These are phyloP conservation scores for Tinospora cordifolia DNA, from an alignment of 164 flowering plant genomes.

Conservation along the genomic window DNA sequence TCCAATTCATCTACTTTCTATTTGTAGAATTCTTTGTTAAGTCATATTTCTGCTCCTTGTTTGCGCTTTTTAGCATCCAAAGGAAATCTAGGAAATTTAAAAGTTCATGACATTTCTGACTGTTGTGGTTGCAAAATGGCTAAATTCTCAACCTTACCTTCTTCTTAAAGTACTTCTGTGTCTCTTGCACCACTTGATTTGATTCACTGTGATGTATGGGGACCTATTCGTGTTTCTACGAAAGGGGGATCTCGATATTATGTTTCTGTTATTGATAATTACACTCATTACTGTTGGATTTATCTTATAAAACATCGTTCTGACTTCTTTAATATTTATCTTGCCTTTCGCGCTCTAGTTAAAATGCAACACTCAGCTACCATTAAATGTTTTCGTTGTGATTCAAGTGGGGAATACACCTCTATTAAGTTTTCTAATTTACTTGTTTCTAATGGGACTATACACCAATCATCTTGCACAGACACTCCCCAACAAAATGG, in stretches of 20 bases:
- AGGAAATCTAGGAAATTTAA: no score
- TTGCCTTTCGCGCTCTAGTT: background rate
- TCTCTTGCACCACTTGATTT: no score
- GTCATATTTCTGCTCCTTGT: background rate
- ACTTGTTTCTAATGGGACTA: background rate
- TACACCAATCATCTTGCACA: background rate
- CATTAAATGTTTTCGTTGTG: background rate
- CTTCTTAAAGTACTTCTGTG: background rate
- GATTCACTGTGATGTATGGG: no score
- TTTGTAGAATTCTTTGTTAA: background rate
- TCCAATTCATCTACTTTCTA: background rate
- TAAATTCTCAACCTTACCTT: no score
- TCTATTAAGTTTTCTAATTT: no score
- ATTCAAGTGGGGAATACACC: background rate
- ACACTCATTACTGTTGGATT: no score
- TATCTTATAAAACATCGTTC: background rate
- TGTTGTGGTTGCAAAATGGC: background rate
- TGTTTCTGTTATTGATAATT: no score
- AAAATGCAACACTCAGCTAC: no score
- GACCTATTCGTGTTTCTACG: no score
- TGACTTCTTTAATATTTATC: background rate
- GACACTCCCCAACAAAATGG: background rate
- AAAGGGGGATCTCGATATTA: no score
- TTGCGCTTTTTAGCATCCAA: no score
- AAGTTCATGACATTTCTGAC: no score